Base-by-base conservation (phyloP, 768 basidiomycete genomes). In the Panellus pusillus region DNA sequence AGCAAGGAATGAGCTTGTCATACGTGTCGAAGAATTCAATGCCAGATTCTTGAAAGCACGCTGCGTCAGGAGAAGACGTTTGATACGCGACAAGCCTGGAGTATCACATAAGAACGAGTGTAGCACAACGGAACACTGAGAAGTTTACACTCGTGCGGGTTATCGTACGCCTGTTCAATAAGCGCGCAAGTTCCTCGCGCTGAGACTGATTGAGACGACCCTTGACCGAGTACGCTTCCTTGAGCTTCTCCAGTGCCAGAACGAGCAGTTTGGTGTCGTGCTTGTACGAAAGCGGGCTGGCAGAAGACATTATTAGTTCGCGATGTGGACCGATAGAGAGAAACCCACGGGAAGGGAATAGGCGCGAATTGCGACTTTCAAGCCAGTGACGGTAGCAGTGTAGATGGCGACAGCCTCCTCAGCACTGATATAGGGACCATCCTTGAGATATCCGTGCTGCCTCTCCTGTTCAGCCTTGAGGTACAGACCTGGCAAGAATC, bases 361-460 rank as follows among this genome's bases (percentile, higher is more conserved):
- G 97, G 96, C 6, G 94, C 90, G 72, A 98, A 98, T 98, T 98
- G 63, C 96, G 83, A 64, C 89, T 93, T 72, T 99, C 97, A 19
- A 99, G 79, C 97, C 97, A 99, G 71, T 99, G 96, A 98, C 96
- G 0, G 96, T 98, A 9, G 95, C 93, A 0, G 96, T 96, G 72
- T 98, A 99, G 66, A 98, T 94, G 3, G 97, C 97, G 18, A 98
- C 96, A 47, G 96, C 97, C 67, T 98, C 97, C 69, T 98, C 97
- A 12, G 96, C 94, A 61, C 92, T 96, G 71, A 99, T 94, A 68
- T 99, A 98, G 6, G 97, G 97, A 46, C 97, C 97, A 70, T 99
- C 97, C 76, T 99, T 98, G 60, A 99, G 84, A 68, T 99, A 99
- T 3, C 89, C 95, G 64, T 99, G 96, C 70, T 98, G 97, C 57